Percentiles rank a stretch among this genome's conserved stretches.
Conservation (phyloP, 441 rosid genomes). For the Hura crepitans region DNA sequence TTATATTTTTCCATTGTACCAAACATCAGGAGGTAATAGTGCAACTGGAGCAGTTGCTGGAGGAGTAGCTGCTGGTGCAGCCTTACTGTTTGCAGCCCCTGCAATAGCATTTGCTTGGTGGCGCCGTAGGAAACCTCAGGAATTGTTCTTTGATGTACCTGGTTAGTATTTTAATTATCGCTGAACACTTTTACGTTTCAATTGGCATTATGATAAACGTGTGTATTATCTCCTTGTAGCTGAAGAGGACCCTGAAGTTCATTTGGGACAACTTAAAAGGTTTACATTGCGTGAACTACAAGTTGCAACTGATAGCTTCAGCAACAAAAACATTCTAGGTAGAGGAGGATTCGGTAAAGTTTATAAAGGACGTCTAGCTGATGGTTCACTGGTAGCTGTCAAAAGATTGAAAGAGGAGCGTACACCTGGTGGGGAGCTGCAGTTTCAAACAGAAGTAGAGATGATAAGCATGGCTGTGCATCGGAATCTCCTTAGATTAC, state of each 20-base stretch:
- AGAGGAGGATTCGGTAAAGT: slow-evolving; percentile 97
- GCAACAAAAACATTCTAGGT: slow-evolving; percentile 82
- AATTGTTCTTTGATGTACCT: slow-evolving; percentile 82
- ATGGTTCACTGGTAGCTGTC: slow-evolving; percentile 87
- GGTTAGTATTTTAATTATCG: slow-evolving; percentile 41
- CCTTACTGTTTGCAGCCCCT: slow-evolving; percentile 80
- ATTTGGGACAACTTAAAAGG: slow-evolving; percentile 85
- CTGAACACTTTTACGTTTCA: not conserved
- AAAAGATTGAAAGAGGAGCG: slow-evolving; percentile 89
- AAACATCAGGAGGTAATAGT: slow-evolving; percentile 52
- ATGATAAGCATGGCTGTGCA: slow-evolving; percentile 98
- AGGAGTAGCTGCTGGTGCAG: slow-evolving; percentile 94
- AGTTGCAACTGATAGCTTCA: slow-evolving; percentile 83
- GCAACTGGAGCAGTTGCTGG: slow-evolving; percentile 86
- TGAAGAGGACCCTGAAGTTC: slow-evolving; percentile 92
- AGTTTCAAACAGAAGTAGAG: slow-evolving; percentile 92
- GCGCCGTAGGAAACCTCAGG: slow-evolving; percentile 76
- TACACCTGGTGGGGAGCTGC: slow-evolving; percentile 89
- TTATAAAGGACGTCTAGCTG: slow-evolving; percentile 72
- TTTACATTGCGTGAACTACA: slow-evolving; percentile 84
- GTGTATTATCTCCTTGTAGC: slow-evolving; percentile 40
- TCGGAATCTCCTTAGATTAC: slow-evolving; percentile 74
- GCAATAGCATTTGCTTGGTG: slow-evolving; percentile 88
- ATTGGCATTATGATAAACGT: not conserved
- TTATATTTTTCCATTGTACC: slow-evolving; percentile 8